Base-by-base conservation (phyloP, 495 filamentous ascomycete genomes). In the Aspergillus cristatus region DNA sequence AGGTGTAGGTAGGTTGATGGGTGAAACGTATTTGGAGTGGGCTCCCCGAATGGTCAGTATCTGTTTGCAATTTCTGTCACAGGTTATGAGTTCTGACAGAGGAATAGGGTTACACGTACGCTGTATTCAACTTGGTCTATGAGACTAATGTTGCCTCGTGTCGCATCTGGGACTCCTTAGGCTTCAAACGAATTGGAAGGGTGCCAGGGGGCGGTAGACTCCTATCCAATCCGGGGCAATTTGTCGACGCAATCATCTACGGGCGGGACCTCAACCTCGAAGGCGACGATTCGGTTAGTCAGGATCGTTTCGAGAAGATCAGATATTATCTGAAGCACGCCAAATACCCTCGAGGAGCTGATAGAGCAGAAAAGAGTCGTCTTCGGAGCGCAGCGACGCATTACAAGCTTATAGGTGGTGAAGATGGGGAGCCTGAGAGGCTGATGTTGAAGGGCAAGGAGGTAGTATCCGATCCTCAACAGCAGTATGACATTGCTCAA, bases 251-350 rank as follows among this genome's bases (percentile, higher is more conserved):
- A 34, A 95, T 97, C 58, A 94, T 97, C 37, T 98, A 91, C 58
- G 91, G 93, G 2, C 77, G 93, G 16, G 88, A 94, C 49, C 74
- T 98, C 12, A 79, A 76, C 7, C 62, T 72, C 3, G 78, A 81
- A 35, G 81, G 79, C 42, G 88, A 94, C 49, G 86, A 94, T 55
- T 86, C 83, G 48, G 83, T 93, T 48, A 88, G 82, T 54, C 89
- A 95, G 71, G 90, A 96, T 60, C 84, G 91, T 42, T 97, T 97
- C 67, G 89, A 96, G 65, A 98, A 96, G 65, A 98, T 98, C 51
- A 79, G 84, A 40, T 96, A 85, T 63, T 98, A 98, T 65, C 79
- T 98, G 48, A 93, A 94, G 54, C 85, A 87, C 59, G 80, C 80
- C 51, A 90, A 90, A 60, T 97, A 98, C 58, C 91, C 91, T 22